Conservation (phyloP, 2,329 filamentous ascomycete genomes). For the Penicillium sp. region DNA sequence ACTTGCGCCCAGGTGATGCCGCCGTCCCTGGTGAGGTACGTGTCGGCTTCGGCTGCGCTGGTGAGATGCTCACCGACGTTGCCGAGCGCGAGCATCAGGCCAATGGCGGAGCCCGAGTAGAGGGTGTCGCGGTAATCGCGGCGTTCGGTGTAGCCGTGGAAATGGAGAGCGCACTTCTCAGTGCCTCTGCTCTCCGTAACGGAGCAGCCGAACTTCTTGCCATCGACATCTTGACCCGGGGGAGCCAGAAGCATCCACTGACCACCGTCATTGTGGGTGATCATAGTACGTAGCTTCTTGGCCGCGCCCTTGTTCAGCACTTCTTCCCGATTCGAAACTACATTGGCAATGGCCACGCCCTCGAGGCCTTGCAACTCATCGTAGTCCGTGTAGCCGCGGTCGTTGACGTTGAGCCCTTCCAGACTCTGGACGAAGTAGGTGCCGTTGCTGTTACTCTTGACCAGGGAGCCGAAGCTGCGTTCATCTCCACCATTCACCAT, state of each 20-base stretch:
- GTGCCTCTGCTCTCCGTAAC: conserved; percentile 53
- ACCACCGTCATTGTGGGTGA: conserved; percentile 94
- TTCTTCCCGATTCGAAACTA: conserved; percentile 72
- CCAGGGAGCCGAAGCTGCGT: conserved; percentile 76
- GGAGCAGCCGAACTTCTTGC: conserved; percentile 69
- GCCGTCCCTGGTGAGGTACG: conserved; percentile 88
- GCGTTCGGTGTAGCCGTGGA: conserved; percentile 95
- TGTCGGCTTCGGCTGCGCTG: conserved; percentile 71
- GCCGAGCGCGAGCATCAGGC: conserved; percentile 85
- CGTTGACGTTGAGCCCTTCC: conserved; percentile 76
- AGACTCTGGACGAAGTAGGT: conserved; percentile 90
- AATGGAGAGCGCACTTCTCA: conserved; percentile 77
- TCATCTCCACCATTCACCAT: conserved; percentile 67
- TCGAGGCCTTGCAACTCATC: conserved; percentile 93
- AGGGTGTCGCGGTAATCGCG: conserved; percentile 78
- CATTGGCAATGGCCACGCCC: conserved; percentile 83
- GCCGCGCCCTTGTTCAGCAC: conserved; percentile 59
- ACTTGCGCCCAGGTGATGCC: conserved; percentile 83
- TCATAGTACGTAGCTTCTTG: conserved; percentile 85
- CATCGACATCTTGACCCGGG: conserved; percentile 69
- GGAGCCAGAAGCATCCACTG: conserved; percentile 77
- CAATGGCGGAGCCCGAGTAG: conserved; percentile 82
- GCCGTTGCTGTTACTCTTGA: conserved; percentile 98
- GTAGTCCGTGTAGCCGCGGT: conserved; percentile 80
- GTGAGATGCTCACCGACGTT: conserved; percentile 79